A percentile compares a stretch with the other conserved stretches of the same genome.
phyloP scores from a whole-genome alignment of 2,329 filamentous ascomycete genomes.

The Phoma sp. region DNA sequence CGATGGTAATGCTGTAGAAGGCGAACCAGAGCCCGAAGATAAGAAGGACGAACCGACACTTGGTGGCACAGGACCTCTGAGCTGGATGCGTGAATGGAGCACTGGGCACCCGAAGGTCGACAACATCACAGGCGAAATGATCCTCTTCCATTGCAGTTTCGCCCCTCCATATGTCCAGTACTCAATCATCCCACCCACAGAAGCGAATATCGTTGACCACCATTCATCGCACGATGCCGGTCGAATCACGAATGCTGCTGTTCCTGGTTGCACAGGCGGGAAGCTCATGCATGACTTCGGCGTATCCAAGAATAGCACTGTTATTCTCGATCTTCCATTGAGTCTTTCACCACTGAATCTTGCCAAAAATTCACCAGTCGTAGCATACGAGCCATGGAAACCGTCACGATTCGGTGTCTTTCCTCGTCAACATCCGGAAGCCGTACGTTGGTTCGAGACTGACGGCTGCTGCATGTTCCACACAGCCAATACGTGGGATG shows the following conservation, averaged over 20 bases:
- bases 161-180: constrained; percentile 70
- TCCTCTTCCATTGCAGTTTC: constrained; percentile 72
- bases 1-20: constrained; percentile 63
- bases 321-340: constrained; percentile 73
- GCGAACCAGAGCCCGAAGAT: constrained; percentile 48
- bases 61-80: constrained; percentile 61
- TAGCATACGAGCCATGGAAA: constrained; percentile 64
- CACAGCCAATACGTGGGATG: constrained; percentile 74
- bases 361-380: constrained; percentile 60
- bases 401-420: constrained; percentile 71
- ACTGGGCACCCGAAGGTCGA: constrained; percentile 74
- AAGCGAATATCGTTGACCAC: constrained; percentile 14
- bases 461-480: constrained; percentile 73
- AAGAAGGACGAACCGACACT: constrained; percentile 44
- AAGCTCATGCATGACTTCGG: constrained; percentile 83
- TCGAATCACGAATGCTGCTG: constrained; percentile 58
- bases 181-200: constrained; percentile 58
- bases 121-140: constrained; percentile 66
- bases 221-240: neutral
- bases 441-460: constrained; percentile 71
- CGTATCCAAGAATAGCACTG: constrained; percentile 65
- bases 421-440: constrained; percentile 63
- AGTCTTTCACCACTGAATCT: constrained; percentile 69
- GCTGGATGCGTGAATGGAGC: constrained; percentile 73
- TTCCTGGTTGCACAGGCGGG: constrained; percentile 66